A percentile compares a stretch with the other conserved stretches of the same genome.
Conservation (phyloP, 352 stramenopile genomes). For the Phytophthora melonis region DNA sequence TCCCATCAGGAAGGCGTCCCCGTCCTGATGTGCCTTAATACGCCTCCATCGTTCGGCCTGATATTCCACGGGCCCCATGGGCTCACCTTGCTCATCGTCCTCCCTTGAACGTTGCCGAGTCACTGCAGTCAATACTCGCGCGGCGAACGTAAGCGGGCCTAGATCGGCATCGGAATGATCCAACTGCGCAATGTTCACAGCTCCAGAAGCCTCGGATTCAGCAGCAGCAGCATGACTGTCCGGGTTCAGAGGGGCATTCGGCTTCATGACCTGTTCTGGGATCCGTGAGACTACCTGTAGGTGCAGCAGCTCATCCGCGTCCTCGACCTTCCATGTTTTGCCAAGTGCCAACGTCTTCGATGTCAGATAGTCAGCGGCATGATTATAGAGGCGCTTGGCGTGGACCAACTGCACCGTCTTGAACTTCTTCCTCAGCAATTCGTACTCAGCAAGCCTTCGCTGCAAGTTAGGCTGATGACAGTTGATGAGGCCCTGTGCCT, state of each 20-base stretch:
- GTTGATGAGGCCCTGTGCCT: slow-evolving; percentile 13
- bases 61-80: slow-evolving; percentile 1
- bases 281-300: slow-evolving; percentile 3
- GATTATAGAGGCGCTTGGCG: slow-evolving; percentile 12
- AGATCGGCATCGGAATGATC: neutral
- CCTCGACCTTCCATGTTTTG: neutral
- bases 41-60: slow-evolving; percentile 11
- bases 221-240: neutral
- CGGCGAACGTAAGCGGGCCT: neutral
- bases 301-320: neutral
- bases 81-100: neutral
- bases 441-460: neutral
- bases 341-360: neutral
- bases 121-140: neutral
- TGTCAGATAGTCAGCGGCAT: slow-evolving; percentile 10
- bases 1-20: neutral
- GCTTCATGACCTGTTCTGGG: slow-evolving; percentile 4
- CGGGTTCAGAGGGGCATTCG: neutral
- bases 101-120: neutral
- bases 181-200: neutral
- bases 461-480: slow-evolving; percentile 16
- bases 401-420: slow-evolving; percentile 1
- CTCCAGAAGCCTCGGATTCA: neutral
- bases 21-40: slow-evolving; percentile 13
- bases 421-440: slow-evolving; percentile 2